phyloP scores from a whole-genome alignment of 2,329 filamentous ascomycete species.

The Aspergillus viridinutans region DNA sequence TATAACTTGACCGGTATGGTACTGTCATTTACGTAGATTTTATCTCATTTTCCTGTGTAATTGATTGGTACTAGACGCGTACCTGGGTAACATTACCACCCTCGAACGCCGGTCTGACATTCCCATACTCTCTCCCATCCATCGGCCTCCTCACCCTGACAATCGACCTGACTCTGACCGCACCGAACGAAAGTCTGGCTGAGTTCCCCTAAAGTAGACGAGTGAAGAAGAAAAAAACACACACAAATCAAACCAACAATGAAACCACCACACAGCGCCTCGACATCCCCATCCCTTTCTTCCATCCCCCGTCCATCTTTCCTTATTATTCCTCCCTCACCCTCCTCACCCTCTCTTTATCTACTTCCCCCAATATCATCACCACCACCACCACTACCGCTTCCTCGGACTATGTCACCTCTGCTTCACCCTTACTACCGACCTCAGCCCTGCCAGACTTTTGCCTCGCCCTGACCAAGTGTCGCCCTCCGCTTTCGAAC shows the following conservation, averaged over 20 bases:
- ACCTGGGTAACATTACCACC: not conserved
- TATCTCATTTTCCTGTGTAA: not conserved
- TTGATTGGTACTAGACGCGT: conserved; percentile 2
- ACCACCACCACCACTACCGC: conserved; percentile 13
- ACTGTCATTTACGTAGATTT: not conserved
- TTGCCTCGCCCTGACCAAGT: conserved; percentile 30
- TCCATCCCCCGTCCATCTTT: conserved; percentile 21
- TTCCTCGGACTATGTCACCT: conserved; percentile 29
- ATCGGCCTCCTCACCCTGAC: conserved; percentile 8
- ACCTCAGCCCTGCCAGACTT: conserved; percentile 24
- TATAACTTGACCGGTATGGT: not conserved
- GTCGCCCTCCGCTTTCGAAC: conserved; percentile 19
- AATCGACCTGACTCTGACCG: conserved; percentile 6
- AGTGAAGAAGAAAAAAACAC: conserved; percentile 19
- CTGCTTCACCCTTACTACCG: conserved; percentile 19
- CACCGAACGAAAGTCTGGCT: conserved; percentile 19
- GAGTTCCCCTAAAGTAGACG: conserved; percentile 16
- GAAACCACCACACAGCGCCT: conserved; percentile 25
- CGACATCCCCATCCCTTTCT: conserved; percentile 23
- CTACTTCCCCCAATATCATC: conserved; percentile 16
- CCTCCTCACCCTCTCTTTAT: conserved; percentile 14
- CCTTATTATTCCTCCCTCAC: conserved; percentile 4
- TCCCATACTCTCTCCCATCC: conserved; percentile 1
- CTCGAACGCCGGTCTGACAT: not conserved
- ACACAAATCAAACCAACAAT: conserved; percentile 20